These are phyloP conservation scores for Salmacisia buchloeana DNA, from an alignment of 1,284 basidiomycete genomes.

Conservation along the genomic window DNA sequence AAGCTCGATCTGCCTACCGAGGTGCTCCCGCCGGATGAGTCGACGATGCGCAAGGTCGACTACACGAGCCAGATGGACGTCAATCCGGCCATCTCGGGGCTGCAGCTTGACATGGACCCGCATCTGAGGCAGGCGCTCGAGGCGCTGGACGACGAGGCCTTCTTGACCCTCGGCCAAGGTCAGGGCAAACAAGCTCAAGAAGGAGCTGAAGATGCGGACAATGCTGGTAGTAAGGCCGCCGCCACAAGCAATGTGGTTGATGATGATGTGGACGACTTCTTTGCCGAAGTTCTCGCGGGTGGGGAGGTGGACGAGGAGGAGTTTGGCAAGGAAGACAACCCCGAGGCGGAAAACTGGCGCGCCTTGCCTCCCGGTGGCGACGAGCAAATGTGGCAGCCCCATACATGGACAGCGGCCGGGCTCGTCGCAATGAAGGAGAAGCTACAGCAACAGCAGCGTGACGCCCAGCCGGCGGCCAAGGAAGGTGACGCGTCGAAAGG, in stretches of 20 bases:
- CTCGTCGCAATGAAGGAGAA: background rate
- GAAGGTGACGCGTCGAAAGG: conserved; percentile 17
- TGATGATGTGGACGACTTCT: conserved; percentile 60
- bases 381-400: conserved; percentile 29
- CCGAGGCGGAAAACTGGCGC: conserved; percentile 32
- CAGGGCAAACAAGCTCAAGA: background rate
- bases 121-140: conserved; percentile 88
- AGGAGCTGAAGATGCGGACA: conserved; percentile 51
- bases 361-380: conserved; percentile 44
- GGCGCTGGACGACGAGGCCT: conserved; percentile 88
- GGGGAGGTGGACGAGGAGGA: conserved; percentile 39
- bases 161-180: conserved; percentile 18
- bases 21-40: conserved; percentile 28
- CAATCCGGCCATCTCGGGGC: conserved; percentile 58
- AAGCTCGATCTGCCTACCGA: conserved; percentile 62
- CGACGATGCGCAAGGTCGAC: conserved; percentile 22
- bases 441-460: conserved; percentile 16
- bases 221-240: conserved; percentile 54
- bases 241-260: conserved; percentile 62
- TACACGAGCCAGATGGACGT: conserved; percentile 25
- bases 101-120: conserved; percentile 94
- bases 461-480: conserved; percentile 44
- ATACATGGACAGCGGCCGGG: background rate
- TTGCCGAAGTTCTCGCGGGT: background rate
- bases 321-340: conserved; percentile 24